A percentile compares a stretch with the other conserved stretches of the same genome.
These are phyloP conservation scores for Coelastrella sp. DNA, from an alignment of 139 green algal genomes.

Conservation along the genomic window DNA sequence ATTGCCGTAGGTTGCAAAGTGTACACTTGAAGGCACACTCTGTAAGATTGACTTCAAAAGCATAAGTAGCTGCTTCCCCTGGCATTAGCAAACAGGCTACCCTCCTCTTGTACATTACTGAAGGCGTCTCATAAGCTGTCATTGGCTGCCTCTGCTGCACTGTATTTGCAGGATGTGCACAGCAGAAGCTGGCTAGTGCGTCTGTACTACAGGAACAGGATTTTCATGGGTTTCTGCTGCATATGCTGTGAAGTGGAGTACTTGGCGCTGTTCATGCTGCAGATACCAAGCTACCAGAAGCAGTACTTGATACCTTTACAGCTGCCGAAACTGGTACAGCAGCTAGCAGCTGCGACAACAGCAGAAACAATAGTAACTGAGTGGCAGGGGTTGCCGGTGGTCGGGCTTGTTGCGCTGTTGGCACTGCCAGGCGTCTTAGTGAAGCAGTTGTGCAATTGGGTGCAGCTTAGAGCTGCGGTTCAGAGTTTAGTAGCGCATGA, in stretches of 20 bases:
- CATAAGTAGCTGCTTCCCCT: too few species aligned
- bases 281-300: conserved; percentile 52
- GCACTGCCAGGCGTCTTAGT: conserved; percentile 69
- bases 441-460: conserved; percentile 86
- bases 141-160: neutral
- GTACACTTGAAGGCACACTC: too few species aligned
- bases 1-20: too few species aligned
- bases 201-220: conserved; percentile 89
- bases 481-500: conserved; percentile 66
- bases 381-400: conserved; percentile 49
- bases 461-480: conserved; percentile 75
- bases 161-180: conserved; percentile 73
- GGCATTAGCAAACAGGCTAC: too few species aligned
- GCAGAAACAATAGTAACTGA: neutral
- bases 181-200: conserved; percentile 82
- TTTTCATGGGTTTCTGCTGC: conserved; percentile 99
- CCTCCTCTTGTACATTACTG: neutral
- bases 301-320: conserved; percentile 55
- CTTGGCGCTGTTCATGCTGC: conserved; percentile 57
- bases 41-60: too few species aligned
- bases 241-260: conserved; percentile 87
- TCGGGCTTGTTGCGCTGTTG: conserved; percentile 54
- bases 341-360: neutral
- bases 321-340: conserved; percentile 42
- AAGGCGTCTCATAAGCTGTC: neutral